These are phyloP conservation scores for Davidsoniella eucalypti DNA, from an alignment of 2,329 filamentous ascomycete species.

Conservation along the genomic window DNA sequence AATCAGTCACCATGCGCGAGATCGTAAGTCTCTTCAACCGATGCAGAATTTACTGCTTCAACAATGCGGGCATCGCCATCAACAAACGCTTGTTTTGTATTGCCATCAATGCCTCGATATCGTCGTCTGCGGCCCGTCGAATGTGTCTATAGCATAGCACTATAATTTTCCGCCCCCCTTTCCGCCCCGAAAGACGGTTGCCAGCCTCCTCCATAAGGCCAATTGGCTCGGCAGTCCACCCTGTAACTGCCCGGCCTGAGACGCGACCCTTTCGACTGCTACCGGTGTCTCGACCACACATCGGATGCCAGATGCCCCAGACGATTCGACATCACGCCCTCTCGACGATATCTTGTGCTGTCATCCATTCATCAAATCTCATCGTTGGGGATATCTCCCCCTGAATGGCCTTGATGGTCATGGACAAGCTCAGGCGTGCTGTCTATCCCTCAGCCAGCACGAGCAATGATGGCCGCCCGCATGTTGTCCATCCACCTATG, in stretches of 20 bases:
- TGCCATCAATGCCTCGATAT: slow-evolving; percentile 10
- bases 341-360: not conserved
- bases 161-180: slow-evolving; percentile 14
- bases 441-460: not conserved
- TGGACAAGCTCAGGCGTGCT: too few species aligned
- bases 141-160: too few species aligned
- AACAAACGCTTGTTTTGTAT: not conserved
- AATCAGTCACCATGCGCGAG: slow-evolving; percentile 44
- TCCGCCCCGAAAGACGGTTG: slow-evolving; percentile 2
- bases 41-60: not conserved
- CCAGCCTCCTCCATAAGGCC: slow-evolving; percentile 6
- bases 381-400: too few species aligned
- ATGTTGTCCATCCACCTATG: slow-evolving; percentile 7
- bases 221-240: slow-evolving; percentile 1
- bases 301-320: too few species aligned
- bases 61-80: slow-evolving; percentile 2
- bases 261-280: not conserved
- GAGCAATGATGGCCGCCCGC: not conserved
- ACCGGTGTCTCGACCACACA: too few species aligned
- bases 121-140: not conserved
- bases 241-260: not conserved
- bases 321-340: not conserved
- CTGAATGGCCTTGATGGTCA: too few species aligned
- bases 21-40: slow-evolving; percentile 37
- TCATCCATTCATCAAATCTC: not conserved